These are phyloP conservation scores for Pichia insulana DNA, from an alignment of 805 yeast genomes.

Conservation along the genomic window DNA sequence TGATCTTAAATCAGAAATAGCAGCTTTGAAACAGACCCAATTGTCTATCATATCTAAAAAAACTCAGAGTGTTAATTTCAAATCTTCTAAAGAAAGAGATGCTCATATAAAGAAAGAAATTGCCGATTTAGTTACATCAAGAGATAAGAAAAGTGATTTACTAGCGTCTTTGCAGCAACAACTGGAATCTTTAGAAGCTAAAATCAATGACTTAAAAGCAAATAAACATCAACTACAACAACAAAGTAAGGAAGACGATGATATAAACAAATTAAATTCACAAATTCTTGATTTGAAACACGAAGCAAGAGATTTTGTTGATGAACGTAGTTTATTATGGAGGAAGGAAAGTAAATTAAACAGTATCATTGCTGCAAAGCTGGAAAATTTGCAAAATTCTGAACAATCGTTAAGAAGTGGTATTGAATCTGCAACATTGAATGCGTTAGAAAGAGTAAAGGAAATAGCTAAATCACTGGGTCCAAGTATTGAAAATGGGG, in stretches of 20 bases:
- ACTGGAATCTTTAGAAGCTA: conserved; percentile 29
- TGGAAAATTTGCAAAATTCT: conserved; percentile 43
- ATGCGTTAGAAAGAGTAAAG: conserved; percentile 63
- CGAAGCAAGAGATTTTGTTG: conserved; percentile 40
- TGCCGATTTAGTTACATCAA: conserved; percentile 9
- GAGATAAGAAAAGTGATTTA: conserved; percentile 22
- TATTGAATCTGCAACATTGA: conserved; percentile 62
- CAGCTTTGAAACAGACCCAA: conserved; percentile 40
- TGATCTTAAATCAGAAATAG: conserved; percentile 31
- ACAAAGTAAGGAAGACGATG: conserved; percentile 25
- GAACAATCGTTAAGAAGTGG: conserved; percentile 58
- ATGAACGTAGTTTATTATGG: conserved; percentile 68
- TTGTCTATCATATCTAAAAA: conserved; percentile 59
- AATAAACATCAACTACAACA: not conserved
- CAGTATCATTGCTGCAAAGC: conserved; percentile 43
- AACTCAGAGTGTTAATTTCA: conserved; percentile 57
- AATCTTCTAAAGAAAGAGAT: conserved; percentile 50
- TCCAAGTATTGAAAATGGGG: conserved; percentile 36
- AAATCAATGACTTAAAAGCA: conserved; percentile 3
- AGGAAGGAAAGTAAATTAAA: conserved; percentile 63
- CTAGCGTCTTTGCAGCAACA: conserved; percentile 29
- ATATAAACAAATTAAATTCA: conserved; percentile 14
- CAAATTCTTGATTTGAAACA: conserved; percentile 27
- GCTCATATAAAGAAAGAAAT: conserved; percentile 55
- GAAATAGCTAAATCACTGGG: conserved; percentile 53